These are phyloP conservation scores for Phytopythium sindhum DNA, from an alignment of 352 stramenopile genomes.

Conservation along the genomic window DNA sequence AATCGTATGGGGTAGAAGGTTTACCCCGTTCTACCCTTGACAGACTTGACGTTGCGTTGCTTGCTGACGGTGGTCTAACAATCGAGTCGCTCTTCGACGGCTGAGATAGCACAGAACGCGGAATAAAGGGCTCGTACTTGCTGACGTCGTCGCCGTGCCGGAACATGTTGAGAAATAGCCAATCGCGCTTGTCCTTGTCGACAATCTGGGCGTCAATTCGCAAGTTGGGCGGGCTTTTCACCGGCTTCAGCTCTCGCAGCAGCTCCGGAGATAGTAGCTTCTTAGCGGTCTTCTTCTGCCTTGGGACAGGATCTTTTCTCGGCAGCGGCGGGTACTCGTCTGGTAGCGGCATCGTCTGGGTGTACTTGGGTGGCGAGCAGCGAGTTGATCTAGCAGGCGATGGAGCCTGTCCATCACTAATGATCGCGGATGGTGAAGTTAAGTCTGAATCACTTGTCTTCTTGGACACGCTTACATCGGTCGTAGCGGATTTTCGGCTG, in stretches of 20 bases:
- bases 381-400: not conserved
- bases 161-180: conserved; percentile 82
- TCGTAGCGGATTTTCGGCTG: not conserved
- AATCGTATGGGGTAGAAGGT: conserved; percentile 10
- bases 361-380: conserved; percentile 4
- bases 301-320: conserved; percentile 45
- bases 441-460: not conserved
- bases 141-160: conserved; percentile 54
- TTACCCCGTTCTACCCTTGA: not conserved
- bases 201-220: conserved; percentile 45
- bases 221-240: conserved; percentile 47
- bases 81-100: not conserved
- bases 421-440: not conserved
- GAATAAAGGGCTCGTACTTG: conserved; percentile 69
- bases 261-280: conserved; percentile 19
- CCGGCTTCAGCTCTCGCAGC: conserved; percentile 34
- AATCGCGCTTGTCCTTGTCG: conserved; percentile 70
- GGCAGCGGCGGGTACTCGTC: conserved; percentile 26
- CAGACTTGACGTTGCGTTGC: not conserved
- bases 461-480: not conserved
- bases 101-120: conserved; percentile 4
- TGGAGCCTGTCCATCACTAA: too few relatives aligned
- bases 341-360: conserved; percentile 10
- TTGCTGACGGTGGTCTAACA: conserved; percentile 20
- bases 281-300: conserved; percentile 23